phyloP scores from a whole-genome alignment of 2,329 filamentous ascomycete genomes.

The Epichloe brachyelytri region DNA sequence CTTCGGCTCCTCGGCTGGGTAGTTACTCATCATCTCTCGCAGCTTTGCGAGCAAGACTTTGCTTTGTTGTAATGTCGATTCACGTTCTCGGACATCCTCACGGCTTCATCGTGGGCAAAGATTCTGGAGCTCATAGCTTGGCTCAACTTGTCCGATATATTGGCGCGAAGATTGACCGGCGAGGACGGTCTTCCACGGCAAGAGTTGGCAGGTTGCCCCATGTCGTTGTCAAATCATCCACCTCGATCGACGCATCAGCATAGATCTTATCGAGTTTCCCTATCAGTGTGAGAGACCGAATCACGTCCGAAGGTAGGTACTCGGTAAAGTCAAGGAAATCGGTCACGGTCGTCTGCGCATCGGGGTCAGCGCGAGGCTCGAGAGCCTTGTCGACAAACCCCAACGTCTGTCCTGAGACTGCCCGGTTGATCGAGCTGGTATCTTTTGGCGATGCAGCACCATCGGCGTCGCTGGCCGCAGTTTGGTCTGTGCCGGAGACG shows the following conservation, averaged over 20 bases:
- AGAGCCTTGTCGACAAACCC: conserved; percentile 29
- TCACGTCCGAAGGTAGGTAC: conserved; percentile 54
- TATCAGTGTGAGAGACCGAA: conserved; percentile 52
- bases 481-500: conserved; percentile 13
- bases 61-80: conserved; percentile 48
- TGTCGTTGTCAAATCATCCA: conserved; percentile 42
- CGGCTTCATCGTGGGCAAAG: conserved; percentile 48
- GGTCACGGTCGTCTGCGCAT: conserved; percentile 56
- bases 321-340: conserved; percentile 60
- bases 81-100: conserved; percentile 51
- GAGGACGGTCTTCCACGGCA: conserved; percentile 31
- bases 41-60: conserved; percentile 45
- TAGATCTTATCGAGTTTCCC: conserved; percentile 50
- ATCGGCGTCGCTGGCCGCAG: conserved; percentile 10
- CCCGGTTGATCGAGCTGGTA: conserved; percentile 14
- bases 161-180: conserved; percentile 39
- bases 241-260: conserved; percentile 37
- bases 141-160: conserved; percentile 45
- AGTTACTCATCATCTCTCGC: conserved; percentile 46
- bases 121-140: conserved; percentile 42
- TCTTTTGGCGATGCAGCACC: conserved; percentile 17
- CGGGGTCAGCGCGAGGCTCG: conserved; percentile 45
- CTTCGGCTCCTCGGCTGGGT: conserved; percentile 40
- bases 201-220: conserved; percentile 44
- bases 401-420: conserved; percentile 13